Conservation (phyloP, 2,329 filamentous ascomycete genomes). For the Cladorrhinum sp. region DNA sequence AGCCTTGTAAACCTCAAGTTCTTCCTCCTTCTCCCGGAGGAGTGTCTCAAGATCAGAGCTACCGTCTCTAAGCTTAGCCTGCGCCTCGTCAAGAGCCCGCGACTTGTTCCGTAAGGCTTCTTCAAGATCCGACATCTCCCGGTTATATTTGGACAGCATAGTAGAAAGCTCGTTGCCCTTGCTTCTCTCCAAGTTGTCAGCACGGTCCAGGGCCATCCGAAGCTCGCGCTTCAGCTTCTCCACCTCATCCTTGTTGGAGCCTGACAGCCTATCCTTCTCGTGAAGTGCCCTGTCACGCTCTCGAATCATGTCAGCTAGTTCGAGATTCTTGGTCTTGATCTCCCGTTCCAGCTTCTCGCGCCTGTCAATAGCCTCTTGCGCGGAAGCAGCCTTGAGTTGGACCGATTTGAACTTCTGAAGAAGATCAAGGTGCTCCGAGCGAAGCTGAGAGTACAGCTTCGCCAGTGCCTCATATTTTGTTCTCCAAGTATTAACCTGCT, state of each 20-base stretch:
- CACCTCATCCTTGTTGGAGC: slow-evolving; percentile 85
- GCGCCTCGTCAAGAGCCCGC: slow-evolving; percentile 78
- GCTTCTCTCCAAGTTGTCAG: slow-evolving; percentile 85
- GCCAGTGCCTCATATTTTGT: slow-evolving; percentile 95
- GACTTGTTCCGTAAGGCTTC: slow-evolving; percentile 88
- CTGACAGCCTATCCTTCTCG: slow-evolving; percentile 83
- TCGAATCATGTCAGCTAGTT: slow-evolving; percentile 96
- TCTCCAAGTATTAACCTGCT: slow-evolving; percentile 97
- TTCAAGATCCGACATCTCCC: slow-evolving; percentile 94
- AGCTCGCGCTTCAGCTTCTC: slow-evolving; percentile 94
- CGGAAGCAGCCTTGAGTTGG: slow-evolving; percentile 93
- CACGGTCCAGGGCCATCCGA: slow-evolving; percentile 84
- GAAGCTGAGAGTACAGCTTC: slow-evolving; percentile 94
- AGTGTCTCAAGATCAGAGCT: slow-evolving; percentile 81
- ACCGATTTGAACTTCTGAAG: slow-evolving; percentile 95
- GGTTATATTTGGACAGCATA: slow-evolving; percentile 93
- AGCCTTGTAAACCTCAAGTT: slow-evolving; percentile 96
- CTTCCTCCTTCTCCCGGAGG: slow-evolving; percentile 91
- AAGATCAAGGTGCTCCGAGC: slow-evolving; percentile 91
- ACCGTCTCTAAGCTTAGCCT: slow-evolving; percentile 73
- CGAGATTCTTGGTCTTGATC: slow-evolving; percentile 99
- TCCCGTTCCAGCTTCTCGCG: slow-evolving; percentile 95
- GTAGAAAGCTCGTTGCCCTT: slow-evolving; percentile 95
- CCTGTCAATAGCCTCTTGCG: slow-evolving; percentile 92
- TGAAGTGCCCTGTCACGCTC: slow-evolving; percentile 91